Conservation (phyloP, 2,329 filamentous ascomycete species). For the Phaeosphaeria sp. region DNA sequence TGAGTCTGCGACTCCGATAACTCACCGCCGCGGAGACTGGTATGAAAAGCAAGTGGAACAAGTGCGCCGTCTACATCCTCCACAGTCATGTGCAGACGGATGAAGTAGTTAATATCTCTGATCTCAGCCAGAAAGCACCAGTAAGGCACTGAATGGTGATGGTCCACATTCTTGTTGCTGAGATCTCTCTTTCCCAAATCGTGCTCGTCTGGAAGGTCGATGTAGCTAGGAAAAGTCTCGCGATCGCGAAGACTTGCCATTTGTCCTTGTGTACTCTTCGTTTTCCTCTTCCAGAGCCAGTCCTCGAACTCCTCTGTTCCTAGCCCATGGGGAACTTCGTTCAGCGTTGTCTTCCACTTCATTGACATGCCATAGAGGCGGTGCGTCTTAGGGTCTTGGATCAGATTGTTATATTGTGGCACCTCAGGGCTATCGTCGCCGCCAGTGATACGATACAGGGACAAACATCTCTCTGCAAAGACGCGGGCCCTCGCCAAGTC, state of each 20-base stretch:
- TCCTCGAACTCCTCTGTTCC: slow-evolving; percentile 25
- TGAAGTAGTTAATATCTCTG: slow-evolving; percentile 19
- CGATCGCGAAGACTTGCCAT: slow-evolving; percentile 21
- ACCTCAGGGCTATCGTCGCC: slow-evolving; percentile 30
- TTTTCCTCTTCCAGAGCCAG: slow-evolving; percentile 33
- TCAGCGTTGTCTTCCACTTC: slow-evolving; percentile 26
- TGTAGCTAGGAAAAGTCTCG: slow-evolving; percentile 24
- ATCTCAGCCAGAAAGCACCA: slow-evolving; percentile 34
- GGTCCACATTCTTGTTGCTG: slow-evolving; percentile 6
- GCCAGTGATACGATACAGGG: slow-evolving; percentile 6
- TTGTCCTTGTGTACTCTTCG: slow-evolving; percentile 15
- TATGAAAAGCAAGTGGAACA: slow-evolving; percentile 37
- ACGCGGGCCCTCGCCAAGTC: slow-evolving; percentile 40
- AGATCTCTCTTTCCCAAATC: too few relatives aligned
- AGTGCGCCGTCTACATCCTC: slow-evolving; percentile 29
- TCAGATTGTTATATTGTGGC: slow-evolving; percentile 15
- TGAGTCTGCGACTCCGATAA: slow-evolving; percentile 17
- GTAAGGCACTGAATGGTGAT: slow-evolving; percentile 18
- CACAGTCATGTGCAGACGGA: slow-evolving; percentile 29
- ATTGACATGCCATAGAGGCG: slow-evolving; percentile 23
- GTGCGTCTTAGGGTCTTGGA: slow-evolving; percentile 14
- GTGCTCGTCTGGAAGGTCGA: slow-evolving; percentile 25
- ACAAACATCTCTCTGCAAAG: slow-evolving; percentile 29
- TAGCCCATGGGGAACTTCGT: slow-evolving; percentile 22
- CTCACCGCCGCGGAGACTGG: slow-evolving; percentile 31